phyloP scores from a whole-genome alignment of 2,329 filamentous ascomycete genomes.

The Knoxdaviesia capensis region DNA sequence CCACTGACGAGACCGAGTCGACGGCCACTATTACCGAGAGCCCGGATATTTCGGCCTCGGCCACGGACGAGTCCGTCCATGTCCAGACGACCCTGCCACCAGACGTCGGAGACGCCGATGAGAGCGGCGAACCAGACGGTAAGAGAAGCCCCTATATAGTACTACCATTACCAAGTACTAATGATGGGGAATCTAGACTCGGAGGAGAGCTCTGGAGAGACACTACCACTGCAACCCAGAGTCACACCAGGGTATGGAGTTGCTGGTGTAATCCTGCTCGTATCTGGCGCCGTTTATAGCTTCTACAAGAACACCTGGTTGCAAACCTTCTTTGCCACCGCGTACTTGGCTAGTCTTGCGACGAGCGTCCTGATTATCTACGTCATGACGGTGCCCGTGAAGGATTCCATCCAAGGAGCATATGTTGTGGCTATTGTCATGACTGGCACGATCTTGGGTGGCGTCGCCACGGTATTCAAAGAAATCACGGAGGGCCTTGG shows the following conservation, averaged over 20 bases:
- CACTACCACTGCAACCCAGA: slow-evolving; percentile 48
- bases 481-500: slow-evolving; percentile 69
- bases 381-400: slow-evolving; percentile 64
- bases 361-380: slow-evolving; percentile 73
- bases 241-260: slow-evolving; percentile 71
- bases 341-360: slow-evolving; percentile 50
- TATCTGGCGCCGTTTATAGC: slow-evolving; percentile 48
- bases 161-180: slow-evolving; percentile 1
- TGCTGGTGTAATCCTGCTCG: slow-evolving; percentile 55
- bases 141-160: too few relatives aligned
- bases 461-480: slow-evolving; percentile 53
- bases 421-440: slow-evolving; percentile 64
- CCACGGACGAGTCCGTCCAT: too few relatives aligned
- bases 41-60: background rate
- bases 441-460: slow-evolving; percentile 56
- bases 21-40: background rate
- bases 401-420: slow-evolving; percentile 58
- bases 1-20: background rate
- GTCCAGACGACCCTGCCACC: too few relatives aligned
- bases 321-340: slow-evolving; percentile 63
- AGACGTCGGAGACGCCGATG: too few relatives aligned
- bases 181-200: too few relatives aligned
- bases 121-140: too few relatives aligned
- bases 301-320: slow-evolving; percentile 62
- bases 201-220: too few relatives aligned